phyloP scores from a whole-genome alignment of 179 eudicot species.

The Beta lomatogona region DNA sequence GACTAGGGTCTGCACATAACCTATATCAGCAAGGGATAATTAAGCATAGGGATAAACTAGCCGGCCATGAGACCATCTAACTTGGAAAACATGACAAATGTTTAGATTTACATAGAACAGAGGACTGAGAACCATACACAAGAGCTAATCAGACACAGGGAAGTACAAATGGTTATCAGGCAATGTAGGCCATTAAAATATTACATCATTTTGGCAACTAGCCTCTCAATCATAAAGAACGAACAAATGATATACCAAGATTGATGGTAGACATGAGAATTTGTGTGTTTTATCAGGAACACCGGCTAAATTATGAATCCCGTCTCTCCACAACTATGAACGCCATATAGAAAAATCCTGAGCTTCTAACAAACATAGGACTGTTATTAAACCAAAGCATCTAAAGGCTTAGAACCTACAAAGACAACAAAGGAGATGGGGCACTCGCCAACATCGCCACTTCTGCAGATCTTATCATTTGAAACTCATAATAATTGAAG shows the following conservation, averaged over 20 bases:
- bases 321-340: background rate
- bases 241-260: background rate
- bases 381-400: background rate
- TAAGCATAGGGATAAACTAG: background rate
- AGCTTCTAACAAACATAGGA: background rate
- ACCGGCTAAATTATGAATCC: background rate
- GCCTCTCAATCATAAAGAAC: background rate
- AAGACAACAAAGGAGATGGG: background rate
- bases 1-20: background rate
- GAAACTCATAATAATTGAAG: background rate
- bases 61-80: background rate
- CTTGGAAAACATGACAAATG: background rate
- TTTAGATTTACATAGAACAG: background rate
- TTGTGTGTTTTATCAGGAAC: background rate
- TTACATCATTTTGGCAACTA: background rate
- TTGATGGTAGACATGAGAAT: background rate
- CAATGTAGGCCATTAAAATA: background rate
- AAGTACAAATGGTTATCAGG: background rate
- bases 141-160: background rate
- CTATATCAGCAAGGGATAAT: conserved; percentile 3
- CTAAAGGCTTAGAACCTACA: background rate
- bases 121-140: background rate
- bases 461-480: background rate
- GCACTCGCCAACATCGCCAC: background rate
- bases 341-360: background rate